These are phyloP conservation scores for Microdochium paspali DNA, from an alignment of 2,329 filamentous ascomycete genomes.

Conservation along the genomic window DNA sequence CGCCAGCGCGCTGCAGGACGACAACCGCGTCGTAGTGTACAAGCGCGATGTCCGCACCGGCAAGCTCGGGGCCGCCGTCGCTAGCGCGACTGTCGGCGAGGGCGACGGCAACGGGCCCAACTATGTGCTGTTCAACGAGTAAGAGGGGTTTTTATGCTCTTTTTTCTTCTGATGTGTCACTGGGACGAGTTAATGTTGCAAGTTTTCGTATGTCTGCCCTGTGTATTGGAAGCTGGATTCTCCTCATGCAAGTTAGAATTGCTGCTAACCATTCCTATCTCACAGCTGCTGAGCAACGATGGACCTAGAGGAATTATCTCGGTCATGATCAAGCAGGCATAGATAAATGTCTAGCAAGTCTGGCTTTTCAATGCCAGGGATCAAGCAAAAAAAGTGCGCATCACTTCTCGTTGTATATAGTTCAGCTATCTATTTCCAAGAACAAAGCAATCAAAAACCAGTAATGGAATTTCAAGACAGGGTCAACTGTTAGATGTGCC, in stretches of 20 bases:
- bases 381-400: not conserved
- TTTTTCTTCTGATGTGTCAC: not conserved
- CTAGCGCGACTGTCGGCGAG: slow-evolving; percentile 24
- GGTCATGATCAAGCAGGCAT: not conserved
- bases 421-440: not conserved
- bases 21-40: slow-evolving; percentile 49
- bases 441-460: not conserved
- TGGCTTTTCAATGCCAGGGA: no score
- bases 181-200: no score
- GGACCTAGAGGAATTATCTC: no score
- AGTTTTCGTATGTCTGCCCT: no score
- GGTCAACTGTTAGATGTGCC: no score
- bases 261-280: not conserved
- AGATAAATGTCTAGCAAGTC: not conserved
- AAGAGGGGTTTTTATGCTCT: not conserved
- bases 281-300: no score
- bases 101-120: not conserved
- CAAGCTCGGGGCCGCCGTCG: slow-evolving; percentile 37
- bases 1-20: slow-evolving; percentile 56
- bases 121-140: slow-evolving; percentile 1
- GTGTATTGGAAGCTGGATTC: no score
- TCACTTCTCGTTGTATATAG: not conserved
- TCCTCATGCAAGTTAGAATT: not conserved
- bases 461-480: not conserved
- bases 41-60: slow-evolving; percentile 50